Percentiles rank a stretch among this genome's conserved stretches.
Evolutionary conservation across 768 basidiomycete genomes (phyloP).

Genomic region (Strobilomyces echinocephalus): DNA sequence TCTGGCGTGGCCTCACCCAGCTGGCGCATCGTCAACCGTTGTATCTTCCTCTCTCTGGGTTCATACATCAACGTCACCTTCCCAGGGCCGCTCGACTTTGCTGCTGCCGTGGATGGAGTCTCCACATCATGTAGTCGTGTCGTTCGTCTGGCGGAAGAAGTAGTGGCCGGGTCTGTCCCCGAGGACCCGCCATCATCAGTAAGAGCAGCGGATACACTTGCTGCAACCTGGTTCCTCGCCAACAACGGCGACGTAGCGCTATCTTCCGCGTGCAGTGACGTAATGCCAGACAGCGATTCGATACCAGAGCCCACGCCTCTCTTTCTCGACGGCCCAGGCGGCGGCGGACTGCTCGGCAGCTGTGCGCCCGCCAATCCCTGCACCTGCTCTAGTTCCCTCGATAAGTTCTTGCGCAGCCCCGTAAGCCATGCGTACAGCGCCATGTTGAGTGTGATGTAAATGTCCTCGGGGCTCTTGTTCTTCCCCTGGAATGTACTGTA

Average conservation of each 20-base stretch:
- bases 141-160: constrained; percentile 8
- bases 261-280: constrained; percentile 9
- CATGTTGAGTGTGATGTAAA: constrained; percentile 83
- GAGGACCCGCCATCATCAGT: constrained; percentile 9
- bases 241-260: background rate
- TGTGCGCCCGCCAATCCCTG: constrained; percentile 52
- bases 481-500: constrained; percentile 62
- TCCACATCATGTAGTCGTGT: constrained; percentile 17
- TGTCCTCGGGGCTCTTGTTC: constrained; percentile 60
- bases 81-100: background rate
- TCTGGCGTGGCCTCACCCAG: constrained; percentile 86
- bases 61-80: constrained; percentile 43
- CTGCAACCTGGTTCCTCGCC: constrained; percentile 9
- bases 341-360: constrained; percentile 27
- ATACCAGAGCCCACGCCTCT: constrained; percentile 25
- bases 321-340: constrained; percentile 33
- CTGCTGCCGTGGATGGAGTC: background rate
- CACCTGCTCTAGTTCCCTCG: constrained; percentile 74
- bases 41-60: constrained; percentile 59
- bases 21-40: constrained; percentile 79
- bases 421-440: constrained; percentile 80
- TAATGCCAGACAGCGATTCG: constrained; percentile 9
- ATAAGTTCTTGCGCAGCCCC: constrained; percentile 66
- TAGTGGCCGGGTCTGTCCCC: background rate
- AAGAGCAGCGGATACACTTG: background rate